Evolutionary conservation across 176 grass and related monocot genomes (phyloP), one percentile per base, ranked within the genome.

Genomic region (Lolium multiflorum): DNA sequence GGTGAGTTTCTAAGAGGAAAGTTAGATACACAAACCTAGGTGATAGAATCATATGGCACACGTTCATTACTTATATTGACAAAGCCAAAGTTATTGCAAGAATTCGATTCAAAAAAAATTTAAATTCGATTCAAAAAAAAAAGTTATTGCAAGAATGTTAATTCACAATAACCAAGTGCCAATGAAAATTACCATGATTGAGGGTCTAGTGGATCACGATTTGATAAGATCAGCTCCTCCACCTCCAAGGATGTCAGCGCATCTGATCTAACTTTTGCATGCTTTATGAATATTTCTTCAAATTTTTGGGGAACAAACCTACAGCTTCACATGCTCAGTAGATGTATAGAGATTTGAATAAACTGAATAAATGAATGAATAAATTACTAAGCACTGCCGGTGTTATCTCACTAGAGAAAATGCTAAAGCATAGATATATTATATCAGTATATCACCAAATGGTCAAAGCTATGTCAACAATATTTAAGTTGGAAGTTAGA

Each of bases 281-380:
- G 59, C 51, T 95, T 95, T 11, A 74, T 79, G 77, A 98, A 98
- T 70, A 98, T 93, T 72, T 95, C 93, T 56, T 95, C 82, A 61
- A 95, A 93, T 17, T 97, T 97, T 74, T 78, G 69, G 37, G 76
- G 87, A 82, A 93, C 93, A 90, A 98, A 98, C 78, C 95, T 95
- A 54, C 14, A 71, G 56, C 24, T 31, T 46, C 17, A 16, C 38
- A 63, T 61, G 60, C 52, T 85, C 5, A 76, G 50, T 24, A 7
- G 7, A 9, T 4, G 43, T 11, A 50, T 67, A 13, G 7, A 13
- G 5, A 78, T 84, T n/a, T n/a, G 7, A 83, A 71, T 9, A 11
- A 71, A 31, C 41, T 43, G 0, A 43, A 43, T 43, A 44, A 24
- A 61, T 48, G 16, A 56, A 37, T 1, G 52, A 24, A 61, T 18